Base-by-base conservation (phyloP, 2,329 filamentous ascomycete genomes). In the Cephalotrichum gorgonifer region DNA sequence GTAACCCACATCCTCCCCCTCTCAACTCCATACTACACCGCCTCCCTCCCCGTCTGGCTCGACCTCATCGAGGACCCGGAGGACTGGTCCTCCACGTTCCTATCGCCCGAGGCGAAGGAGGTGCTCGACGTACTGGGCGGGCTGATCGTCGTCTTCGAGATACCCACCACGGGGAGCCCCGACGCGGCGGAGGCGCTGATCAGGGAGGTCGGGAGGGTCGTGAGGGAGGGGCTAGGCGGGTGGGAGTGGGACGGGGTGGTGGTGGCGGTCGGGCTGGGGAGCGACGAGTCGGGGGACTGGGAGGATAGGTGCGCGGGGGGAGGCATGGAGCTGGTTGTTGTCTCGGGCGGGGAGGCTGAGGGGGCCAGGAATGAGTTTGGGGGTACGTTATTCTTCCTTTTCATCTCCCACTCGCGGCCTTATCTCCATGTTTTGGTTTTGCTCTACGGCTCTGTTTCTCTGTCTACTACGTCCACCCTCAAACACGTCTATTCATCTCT, bases 161-260 rank as follows among this genome's bases (percentile, higher is more conserved):
- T 63, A 15, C 55, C 58, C 2, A 26, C 15, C 9, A 31, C 15
- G 15, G 28, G 7, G 33, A 27, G 28, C 3, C 41, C 28, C 17
- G 15, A 45, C 3, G 49, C 57, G 12, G 59, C 64, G 4, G 64
- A 67, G 27, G 64, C 62, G 5, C 59, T 84, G 7, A 63, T 85
- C 25, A 57, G 63, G 20, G 65, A 75, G 11, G 73, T 83, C 0
- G 76, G 74, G 0, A 68, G 68, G 44, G 75, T 84, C 2, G 67
- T 81, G 0, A 70, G 69, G 50, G 64, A 79, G 2, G 78, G 78
- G 0, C 68, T 81, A 2, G 79, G 79, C 3, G 78, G 78, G 7
- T 78, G 73, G 69, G 67, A 69, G 2, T 85, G 81, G 81, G 81
- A 85, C 50, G 82, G 81, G 1, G 78, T 83, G 0, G 69, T 71